Percentiles rank a stretch among this genome's conserved stretches.
These are phyloP conservation scores for Naganishia sp. DNA, from an alignment of 1,284 basidiomycete genomes.

Conservation along the genomic window DNA sequence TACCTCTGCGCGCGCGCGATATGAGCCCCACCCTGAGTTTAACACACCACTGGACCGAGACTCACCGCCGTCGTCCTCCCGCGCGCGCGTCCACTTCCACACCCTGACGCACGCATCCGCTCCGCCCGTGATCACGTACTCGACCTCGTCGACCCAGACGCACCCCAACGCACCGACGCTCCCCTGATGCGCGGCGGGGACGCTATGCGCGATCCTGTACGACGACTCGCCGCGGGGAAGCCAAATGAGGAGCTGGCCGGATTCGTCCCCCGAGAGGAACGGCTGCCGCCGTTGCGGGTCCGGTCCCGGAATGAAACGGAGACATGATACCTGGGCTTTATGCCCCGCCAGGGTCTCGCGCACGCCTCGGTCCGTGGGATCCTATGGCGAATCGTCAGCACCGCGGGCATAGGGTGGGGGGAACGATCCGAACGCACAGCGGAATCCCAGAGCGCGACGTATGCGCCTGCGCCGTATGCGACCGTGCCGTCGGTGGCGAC, in stretches of 20 bases:
- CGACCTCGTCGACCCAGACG: no score
- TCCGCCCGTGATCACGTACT: conserved; percentile 57
- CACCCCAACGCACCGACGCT: conserved; percentile 66
- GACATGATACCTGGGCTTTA: conserved; percentile 67
- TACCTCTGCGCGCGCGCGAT: background rate
- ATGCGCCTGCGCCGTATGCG: conserved; percentile 74
- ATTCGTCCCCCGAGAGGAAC: conserved; percentile 72
- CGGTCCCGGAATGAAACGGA: no score
- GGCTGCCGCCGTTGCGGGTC: background rate
- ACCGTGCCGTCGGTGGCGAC: conserved; percentile 62
- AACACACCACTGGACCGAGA: background rate
- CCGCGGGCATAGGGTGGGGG: background rate
- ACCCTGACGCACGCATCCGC: conserved; percentile 75
- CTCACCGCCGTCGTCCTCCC: conserved; percentile 1
- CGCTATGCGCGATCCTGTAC: conserved; percentile 54
- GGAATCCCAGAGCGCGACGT: conserved; percentile 76
- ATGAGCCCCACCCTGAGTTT: background rate
- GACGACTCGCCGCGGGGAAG: background rate
- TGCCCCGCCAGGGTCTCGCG: conserved; percentile 72
- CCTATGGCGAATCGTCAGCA: conserved; percentile 51
- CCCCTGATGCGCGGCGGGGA: conserved; percentile 64
- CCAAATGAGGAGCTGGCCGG: conserved; percentile 60
- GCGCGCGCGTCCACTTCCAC: conserved; percentile 58
- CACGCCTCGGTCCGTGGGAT: conserved; percentile 61
- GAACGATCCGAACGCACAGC: conserved; percentile 53